A percentile compares a stretch with the other conserved stretches of the same genome.
phyloP scores from a whole-genome alignment of 805 yeast genomes.

The Kregervanrija delftensis region DNA sequence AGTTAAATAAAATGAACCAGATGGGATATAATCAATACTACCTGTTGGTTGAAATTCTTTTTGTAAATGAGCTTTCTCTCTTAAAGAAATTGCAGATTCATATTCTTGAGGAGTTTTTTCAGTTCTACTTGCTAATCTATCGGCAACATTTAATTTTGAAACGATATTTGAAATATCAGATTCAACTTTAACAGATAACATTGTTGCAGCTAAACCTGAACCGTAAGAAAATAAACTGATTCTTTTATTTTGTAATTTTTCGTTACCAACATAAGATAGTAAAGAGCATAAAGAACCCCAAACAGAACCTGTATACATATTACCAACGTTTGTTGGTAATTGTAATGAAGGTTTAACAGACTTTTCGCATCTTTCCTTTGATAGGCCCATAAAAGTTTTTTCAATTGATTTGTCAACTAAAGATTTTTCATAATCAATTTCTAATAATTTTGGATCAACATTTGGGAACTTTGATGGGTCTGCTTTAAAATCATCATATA shows the following conservation, averaged over 20 bases:
- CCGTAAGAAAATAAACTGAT: conserved; percentile 95
- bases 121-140: conserved; percentile 59
- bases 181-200: conserved; percentile 70
- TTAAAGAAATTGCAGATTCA: conserved; percentile 70
- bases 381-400: conserved; percentile 72
- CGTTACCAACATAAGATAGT: conserved; percentile 67
- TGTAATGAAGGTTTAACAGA: conserved; percentile 75
- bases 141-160: conserved; percentile 57
- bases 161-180: conserved; percentile 74
- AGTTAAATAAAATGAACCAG: conserved; percentile 79
- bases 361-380: conserved; percentile 60
- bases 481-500: conserved; percentile 79
- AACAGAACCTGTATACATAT: conserved; percentile 93
- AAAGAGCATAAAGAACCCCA: conserved; percentile 83
- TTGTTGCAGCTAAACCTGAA: conserved; percentile 91
- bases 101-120: conserved; percentile 71
- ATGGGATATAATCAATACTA: conserved; percentile 56
- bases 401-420: conserved; percentile 76
- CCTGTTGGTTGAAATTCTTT: conserved; percentile 79
- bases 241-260: conserved; percentile 71
- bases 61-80: conserved; percentile 86
- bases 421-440: conserved; percentile 65
- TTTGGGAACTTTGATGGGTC: conserved; percentile 58
- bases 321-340: conserved; percentile 95
- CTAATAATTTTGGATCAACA: conserved; percentile 44